These are phyloP conservation scores for Fonsecaea erecta DNA, from an alignment of 2,329 filamentous ascomycete genomes.

Conservation along the genomic window DNA sequence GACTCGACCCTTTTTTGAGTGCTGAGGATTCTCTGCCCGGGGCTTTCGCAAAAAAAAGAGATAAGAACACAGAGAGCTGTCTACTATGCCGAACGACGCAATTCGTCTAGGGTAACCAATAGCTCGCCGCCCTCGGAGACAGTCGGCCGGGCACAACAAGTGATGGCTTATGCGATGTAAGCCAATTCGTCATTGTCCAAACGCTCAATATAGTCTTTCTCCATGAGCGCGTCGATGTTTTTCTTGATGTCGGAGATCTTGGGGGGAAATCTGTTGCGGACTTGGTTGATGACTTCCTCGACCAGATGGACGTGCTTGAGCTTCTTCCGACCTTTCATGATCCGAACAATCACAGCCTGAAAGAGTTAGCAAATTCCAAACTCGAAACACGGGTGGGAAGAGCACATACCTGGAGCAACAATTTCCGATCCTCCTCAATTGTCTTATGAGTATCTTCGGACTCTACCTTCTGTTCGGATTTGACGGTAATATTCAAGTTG, in stretches of 20 bases:
- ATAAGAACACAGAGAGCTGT: background rate
- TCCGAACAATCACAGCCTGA: constrained; percentile 95
- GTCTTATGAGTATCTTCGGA: constrained; percentile 98
- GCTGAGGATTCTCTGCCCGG: background rate
- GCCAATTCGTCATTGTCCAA: constrained; percentile 92
- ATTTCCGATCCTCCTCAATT: constrained; percentile 95
- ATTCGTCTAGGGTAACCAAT: background rate
- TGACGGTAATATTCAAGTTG: constrained; percentile 92
- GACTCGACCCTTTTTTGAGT: background rate
- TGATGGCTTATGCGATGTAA: constrained; percentile 76
- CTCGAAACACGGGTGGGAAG: constrained; percentile 2
- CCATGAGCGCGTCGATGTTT: constrained; percentile 96
- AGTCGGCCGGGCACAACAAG: background rate
- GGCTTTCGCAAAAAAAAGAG: background rate
- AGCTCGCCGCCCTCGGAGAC: background rate
- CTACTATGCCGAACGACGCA: background rate
- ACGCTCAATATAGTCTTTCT: constrained; percentile 98
- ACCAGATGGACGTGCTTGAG: constrained; percentile 98
- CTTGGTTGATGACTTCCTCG: constrained; percentile 93
- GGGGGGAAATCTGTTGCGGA: constrained; percentile 88
- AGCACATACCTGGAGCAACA: constrained; percentile 85
- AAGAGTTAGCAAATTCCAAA: constrained; percentile 38
- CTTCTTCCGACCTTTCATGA: constrained; percentile 99
- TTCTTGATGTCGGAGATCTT: constrained; percentile 98
- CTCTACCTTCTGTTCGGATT: constrained; percentile 95